Evolutionary conservation across 352 stramenopile species (phyloP), one percentile per base, ranked within the genome.

Genomic region (Pseudoperonospora humuli): DNA sequence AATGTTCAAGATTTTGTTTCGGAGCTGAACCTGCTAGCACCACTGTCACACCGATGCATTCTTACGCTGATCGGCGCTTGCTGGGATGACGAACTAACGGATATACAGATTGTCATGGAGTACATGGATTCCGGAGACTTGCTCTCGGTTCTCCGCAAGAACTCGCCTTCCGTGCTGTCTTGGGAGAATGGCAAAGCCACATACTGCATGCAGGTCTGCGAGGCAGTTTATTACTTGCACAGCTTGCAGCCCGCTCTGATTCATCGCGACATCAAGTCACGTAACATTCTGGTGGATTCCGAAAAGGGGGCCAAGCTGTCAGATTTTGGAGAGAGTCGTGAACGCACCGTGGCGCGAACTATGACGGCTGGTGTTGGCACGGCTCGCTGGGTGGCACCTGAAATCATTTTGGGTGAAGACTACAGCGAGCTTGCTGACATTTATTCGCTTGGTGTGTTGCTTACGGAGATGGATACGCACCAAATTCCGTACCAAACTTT

Each of bases 231-330:
- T 45, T 96, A 93, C 54, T 54, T 96, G 14, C 86, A 96, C 64
- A 87, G 67, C 17, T 66, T 88, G 11, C 68, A 83, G 45, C 84
- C 81, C n/a, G 75, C 82, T 27, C 61, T 96, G 26, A 93, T 96
- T 58, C 86, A 96, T 46, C 84, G 85, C 24, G 86, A 96, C 36
- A 87, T 96, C 45, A 96, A 96, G 58, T 91, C 81, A 32, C 78
- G 84, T 17, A 96, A 96, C 59, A 84, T 96, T 45, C 70, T 96
- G 9, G 56, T 96, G 15, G 75, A 88, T 52, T 70, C 59, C 15
- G 45, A 67, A 14, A 87, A 87, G 51, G 75, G 75, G 1, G 75
- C 75, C 1, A 86, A 88, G 50, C 54, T 88, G 17, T 84, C 73
- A 0, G 75, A 86, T 48, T 88, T 88, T 41, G 76, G 76, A 11